Evolutionary conservation across 83 land plant species (phyloP).

Genomic region (Diphasiastrum complanatum): DNA sequence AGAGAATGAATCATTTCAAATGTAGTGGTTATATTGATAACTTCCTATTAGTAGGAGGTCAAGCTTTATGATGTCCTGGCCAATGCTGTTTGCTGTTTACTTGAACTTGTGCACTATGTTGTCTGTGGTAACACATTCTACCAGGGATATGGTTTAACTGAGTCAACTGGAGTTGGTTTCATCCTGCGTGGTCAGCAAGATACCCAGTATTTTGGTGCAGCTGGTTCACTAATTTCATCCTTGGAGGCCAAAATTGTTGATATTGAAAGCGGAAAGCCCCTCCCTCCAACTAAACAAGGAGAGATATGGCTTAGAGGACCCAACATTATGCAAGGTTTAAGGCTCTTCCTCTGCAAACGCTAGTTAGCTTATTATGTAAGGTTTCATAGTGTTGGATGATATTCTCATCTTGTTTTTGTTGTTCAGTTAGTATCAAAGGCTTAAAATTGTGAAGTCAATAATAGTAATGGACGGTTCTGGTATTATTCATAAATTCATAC

Average conservation of each 20-base stretch:
- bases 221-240: slow-evolving; percentile 47
- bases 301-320: slow-evolving; percentile 35
- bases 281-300: slow-evolving; percentile 26
- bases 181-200: slow-evolving; percentile 29
- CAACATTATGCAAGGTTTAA: slow-evolving; percentile 27
- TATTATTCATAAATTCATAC: too few species aligned
- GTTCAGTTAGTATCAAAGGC: too few species aligned
- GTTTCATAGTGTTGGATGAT: background rate
- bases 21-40: background rate
- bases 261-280: slow-evolving; percentile 12
- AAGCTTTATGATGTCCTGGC: background rate
- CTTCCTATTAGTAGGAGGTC: background rate
- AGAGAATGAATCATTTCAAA: background rate
- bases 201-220: slow-evolving; percentile 40
- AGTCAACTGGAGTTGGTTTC: slow-evolving; percentile 49
- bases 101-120: background rate
- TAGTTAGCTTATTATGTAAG: too few species aligned
- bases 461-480: too few species aligned
- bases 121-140: slow-evolving; percentile 3
- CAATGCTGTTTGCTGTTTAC: background rate
- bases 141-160: slow-evolving; percentile 97
- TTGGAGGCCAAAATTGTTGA: background rate
- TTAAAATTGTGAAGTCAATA: too few species aligned
- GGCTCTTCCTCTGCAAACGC: too few species aligned
- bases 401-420: background rate